Evolutionary conservation across 2,329 filamentous ascomycete species (phyloP), one percentile per base, ranked within the genome.

Genomic region (Alternaria conjuncta): DNA sequence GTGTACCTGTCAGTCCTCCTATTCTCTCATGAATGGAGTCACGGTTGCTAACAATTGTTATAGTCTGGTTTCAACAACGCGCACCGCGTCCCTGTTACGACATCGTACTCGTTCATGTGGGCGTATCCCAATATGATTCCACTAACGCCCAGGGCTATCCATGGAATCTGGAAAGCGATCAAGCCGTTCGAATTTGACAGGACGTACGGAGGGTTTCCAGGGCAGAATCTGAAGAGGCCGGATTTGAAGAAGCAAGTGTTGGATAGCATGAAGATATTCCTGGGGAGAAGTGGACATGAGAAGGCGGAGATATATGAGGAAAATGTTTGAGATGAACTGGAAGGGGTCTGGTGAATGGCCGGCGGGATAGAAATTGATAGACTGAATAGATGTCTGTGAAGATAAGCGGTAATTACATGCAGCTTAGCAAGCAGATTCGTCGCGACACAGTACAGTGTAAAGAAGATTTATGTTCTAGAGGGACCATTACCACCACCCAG

Each of bases 231-330:
- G 3, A 81, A 84, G 61, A 79, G 80, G 51, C 69, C 72, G 6
- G 80, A 84, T 66, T 82, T 92, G 57, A 93, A 91, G 82, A 74
- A 76, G 62, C 86, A 90, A 66, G 85, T 95, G 25, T 72, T 94
- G 73, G 87, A 93, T 63, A 94, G 92, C 75, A 92, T 92, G 85
- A 87, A 92, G 82, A 91, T 93, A 20, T 91, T 93, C 74, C 82
- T 90, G 3, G 82, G 75, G 67, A 82, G 79, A 21, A 85, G 84
- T 73, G 87, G 87, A 0, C 81, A 85, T 69, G 74, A 61, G 7
- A 71, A 75, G 3, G 83, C 86, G 53, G 74, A 75, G 0, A 72
- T 87, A 23, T 76, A 71, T 43, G 43, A 63, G 7, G 78, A 80
- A 63, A 73, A 5, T 47, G 18, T 59, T 25, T 62, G 13, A 28